These are phyloP conservation scores for Niveomyces coronatus DNA, from an alignment of 2,329 filamentous ascomycete species.

Conservation along the genomic window DNA sequence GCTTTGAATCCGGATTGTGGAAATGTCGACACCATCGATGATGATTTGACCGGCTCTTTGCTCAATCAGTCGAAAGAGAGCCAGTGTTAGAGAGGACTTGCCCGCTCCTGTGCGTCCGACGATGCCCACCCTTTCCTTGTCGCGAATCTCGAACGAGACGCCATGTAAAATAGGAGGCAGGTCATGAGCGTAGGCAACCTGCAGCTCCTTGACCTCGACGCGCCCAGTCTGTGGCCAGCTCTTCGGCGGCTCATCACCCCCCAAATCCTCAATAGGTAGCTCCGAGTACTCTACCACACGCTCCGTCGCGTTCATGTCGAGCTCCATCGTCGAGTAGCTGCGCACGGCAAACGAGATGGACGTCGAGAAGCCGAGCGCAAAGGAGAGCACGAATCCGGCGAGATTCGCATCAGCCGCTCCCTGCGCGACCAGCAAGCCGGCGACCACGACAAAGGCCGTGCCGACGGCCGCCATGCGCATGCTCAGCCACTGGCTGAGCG, in stretches of 20 bases:
- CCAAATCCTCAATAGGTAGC: conserved; percentile 55
- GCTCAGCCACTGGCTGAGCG: conserved; percentile 68
- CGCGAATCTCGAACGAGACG: conserved; percentile 55
- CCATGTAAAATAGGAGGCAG: conserved; percentile 61
- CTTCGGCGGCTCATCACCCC: conserved; percentile 50
- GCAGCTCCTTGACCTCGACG: conserved; percentile 61
- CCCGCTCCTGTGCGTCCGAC: conserved; percentile 70
- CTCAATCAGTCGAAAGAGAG: conserved; percentile 68
- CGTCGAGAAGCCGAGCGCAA: conserved; percentile 59
- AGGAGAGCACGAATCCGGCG: conserved; percentile 66
- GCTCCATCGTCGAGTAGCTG: conserved; percentile 58
- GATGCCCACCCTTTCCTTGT: conserved; percentile 62
- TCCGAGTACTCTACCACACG: conserved; percentile 65
- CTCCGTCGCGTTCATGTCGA: conserved; percentile 72
- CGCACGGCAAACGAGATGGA: conserved; percentile 56
- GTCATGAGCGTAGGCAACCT: conserved; percentile 60
- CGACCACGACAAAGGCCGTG: conserved; percentile 54
- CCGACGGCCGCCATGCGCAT: conserved; percentile 64
- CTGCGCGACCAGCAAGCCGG: conserved; percentile 54
- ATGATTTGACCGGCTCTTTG: conserved; percentile 52
- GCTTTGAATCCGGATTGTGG: conserved; percentile 57
- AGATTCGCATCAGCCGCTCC: conserved; percentile 52
- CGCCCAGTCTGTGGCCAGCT: conserved; percentile 66
- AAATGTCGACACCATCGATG: conserved; percentile 68
- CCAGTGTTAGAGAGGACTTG: conserved; percentile 67